These are phyloP conservation scores for Phytophthora citrophthora DNA, from an alignment of 352 stramenopile species.

Conservation along the genomic window DNA sequence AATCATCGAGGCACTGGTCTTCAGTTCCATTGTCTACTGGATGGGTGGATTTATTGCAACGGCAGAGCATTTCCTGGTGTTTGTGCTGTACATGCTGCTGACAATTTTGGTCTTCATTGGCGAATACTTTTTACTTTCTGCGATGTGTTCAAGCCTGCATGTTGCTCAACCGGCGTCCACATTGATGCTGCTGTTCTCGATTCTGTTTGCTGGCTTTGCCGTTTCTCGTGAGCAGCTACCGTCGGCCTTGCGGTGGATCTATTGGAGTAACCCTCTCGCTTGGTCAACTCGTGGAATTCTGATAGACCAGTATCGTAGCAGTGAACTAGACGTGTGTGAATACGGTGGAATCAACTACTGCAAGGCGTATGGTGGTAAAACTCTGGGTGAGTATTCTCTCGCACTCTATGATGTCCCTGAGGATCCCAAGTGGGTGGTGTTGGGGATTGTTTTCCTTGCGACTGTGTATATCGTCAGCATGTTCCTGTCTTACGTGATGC, in stretches of 20 bases:
- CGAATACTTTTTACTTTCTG: slow-evolving; percentile 50
- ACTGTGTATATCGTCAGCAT: slow-evolving; percentile 35
- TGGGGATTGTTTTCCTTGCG: slow-evolving; percentile 40
- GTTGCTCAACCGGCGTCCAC: slow-evolving; percentile 52
- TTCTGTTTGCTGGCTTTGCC: slow-evolving; percentile 60
- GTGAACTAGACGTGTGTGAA: slow-evolving; percentile 37
- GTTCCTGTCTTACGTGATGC: slow-evolving; percentile 42
- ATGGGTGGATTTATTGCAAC: slow-evolving; percentile 62
- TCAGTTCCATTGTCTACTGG: slow-evolving; percentile 85
- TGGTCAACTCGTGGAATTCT: slow-evolving; percentile 49
- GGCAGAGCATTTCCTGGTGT: slow-evolving; percentile 37
- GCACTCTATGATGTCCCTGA: slow-evolving; percentile 44
- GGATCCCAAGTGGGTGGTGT: slow-evolving; percentile 44
- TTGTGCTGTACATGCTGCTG: slow-evolving; percentile 55
- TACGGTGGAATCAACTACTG: slow-evolving; percentile 54
- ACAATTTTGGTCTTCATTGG: slow-evolving; percentile 50
- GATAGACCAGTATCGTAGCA: slow-evolving; percentile 54
- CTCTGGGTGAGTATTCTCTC: slow-evolving; percentile 49
- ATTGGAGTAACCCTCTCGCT: slow-evolving; percentile 65
- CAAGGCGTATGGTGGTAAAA: slow-evolving; percentile 29
- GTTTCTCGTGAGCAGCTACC: slow-evolving; percentile 49
- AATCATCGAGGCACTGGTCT: slow-evolving; percentile 69
- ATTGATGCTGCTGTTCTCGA: slow-evolving; percentile 45
- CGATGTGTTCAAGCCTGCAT: slow-evolving; percentile 42
- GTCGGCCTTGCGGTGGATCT: slow-evolving; percentile 49